These are phyloP conservation scores for Bauhinia variegata DNA, from an alignment of 306 rosid species.

Conservation along the genomic window DNA sequence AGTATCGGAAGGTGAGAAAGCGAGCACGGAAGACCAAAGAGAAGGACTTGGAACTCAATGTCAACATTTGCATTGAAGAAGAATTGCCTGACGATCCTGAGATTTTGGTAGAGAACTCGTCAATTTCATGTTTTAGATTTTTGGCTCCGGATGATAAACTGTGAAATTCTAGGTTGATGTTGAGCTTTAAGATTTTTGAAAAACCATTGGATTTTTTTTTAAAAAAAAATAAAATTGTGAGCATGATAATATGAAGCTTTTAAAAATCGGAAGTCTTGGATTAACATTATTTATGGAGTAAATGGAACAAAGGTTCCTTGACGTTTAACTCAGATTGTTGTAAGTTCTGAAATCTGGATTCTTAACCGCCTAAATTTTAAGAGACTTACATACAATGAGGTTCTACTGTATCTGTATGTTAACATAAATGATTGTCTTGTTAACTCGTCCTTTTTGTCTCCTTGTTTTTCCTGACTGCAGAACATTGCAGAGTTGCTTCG, in stretches of 20 bases:
- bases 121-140: neutral
- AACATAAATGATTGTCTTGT: neutral
- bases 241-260: neutral
- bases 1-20: conserved; percentile 63
- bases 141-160: neutral
- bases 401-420: neutral
- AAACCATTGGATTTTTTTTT: neutral
- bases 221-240: neutral
- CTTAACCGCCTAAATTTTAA: neutral
- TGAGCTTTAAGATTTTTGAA: neutral
- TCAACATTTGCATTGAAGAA: conserved; percentile 70
- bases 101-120: conserved; percentile 49
- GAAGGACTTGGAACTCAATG: conserved; percentile 68
- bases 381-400: neutral
- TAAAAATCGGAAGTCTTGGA: neutral
- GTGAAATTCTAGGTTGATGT: neutral
- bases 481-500: conserved; percentile 77
- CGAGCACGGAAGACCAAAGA: conserved; percentile 52
- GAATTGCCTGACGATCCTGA: conserved; percentile 78
- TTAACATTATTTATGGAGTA: neutral
- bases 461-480: conserved; percentile 50
- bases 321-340: too few relatives aligned
- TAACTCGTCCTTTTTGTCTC: neutral
- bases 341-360: neutral
- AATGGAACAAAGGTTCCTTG: too few relatives aligned